A percentile compares a stretch with the other conserved stretches of the same genome.
These are phyloP conservation scores for Corchorus capsularis DNA, from an alignment of 345 rosid genomes.

Conservation along the genomic window DNA sequence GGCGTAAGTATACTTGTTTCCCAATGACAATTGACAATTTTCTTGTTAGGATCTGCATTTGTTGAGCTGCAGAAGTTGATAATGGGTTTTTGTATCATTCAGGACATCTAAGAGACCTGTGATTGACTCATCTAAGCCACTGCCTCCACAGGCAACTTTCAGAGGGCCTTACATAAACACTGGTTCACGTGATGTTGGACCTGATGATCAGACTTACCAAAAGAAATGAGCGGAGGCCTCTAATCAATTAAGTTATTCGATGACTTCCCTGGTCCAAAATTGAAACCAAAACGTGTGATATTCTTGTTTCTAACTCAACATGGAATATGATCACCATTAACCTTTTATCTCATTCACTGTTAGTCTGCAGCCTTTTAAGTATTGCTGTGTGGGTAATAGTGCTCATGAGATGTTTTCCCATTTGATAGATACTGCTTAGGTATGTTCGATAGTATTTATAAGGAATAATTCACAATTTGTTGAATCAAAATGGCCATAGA, in stretches of 20 bases:
- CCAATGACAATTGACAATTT: background rate
- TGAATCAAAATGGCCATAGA: background rate
- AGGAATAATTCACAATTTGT: background rate
- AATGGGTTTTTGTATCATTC: slow-evolving; percentile 18
- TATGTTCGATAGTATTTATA: background rate
- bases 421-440: background rate
- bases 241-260: too few relatives aligned
- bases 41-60: background rate
- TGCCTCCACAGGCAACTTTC: slow-evolving; percentile 94
- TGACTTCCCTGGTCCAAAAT: too few relatives aligned
- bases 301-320: background rate
- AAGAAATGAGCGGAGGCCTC: slow-evolving; percentile 48
- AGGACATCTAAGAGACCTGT: slow-evolving; percentile 74
- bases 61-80: background rate
- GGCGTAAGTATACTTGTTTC: slow-evolving; percentile 55
- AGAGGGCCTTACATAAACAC: slow-evolving; percentile 96
- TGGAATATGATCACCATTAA: background rate
- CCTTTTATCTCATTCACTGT: background rate
- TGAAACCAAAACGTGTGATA: too few relatives aligned
- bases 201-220: slow-evolving; percentile 65
- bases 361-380: background rate
- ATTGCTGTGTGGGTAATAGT: too few relatives aligned
- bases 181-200: slow-evolving; percentile 91
- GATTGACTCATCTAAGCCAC: slow-evolving; percentile 79
- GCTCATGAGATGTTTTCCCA: background rate